Base-by-base conservation (phyloP, 2,329 filamentous ascomycete species). In the Aspergillus puulaauensis region DNA sequence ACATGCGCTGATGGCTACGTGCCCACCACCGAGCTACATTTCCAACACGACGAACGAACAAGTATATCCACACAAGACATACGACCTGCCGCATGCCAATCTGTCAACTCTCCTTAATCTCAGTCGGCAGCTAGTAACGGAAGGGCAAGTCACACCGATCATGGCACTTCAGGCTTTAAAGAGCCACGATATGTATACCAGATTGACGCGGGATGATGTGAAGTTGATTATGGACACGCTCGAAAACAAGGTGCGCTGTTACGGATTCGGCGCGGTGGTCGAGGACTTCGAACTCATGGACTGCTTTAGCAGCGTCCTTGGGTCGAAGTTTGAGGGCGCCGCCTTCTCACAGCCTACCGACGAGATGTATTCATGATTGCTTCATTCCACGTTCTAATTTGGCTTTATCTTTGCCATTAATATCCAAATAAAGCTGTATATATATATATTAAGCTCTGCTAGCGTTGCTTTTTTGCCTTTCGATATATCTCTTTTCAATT, bases 1-100 rank as follows among this genome's bases (percentile, higher is more conserved):
- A 41, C 95, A 99, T 74, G 93, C 91, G 4, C 80, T 98, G 64
- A 98, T 98, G 93, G 90, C 91, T 15, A 90, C 90, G 15, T 96
- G 91, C 70, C 93, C 93, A 47, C 91, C 93, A 5, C 85, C 87
- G 52, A 82, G 79, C 57, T 83, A 86, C 66, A 82, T 87, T 64
- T 75, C 79, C 58, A 77, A 78, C 45, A 79, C 82, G 33, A 83
- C 83, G 2, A 63, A 68, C 47, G 76, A 81, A 49, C 80, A 85
- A 35, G 75, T 79, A 47, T 86, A 86, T 67, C 82, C 82, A 52
- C 86, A 88, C 70, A 86, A 90, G 72, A 93, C 93, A 50, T 93
- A 91, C 77, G 89, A 95, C 70, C 78, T 95, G 6, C 86, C 83
- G 58, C 90, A 89, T 71, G 84, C 83, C 39, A 91, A 95, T 68